Evolutionary conservation across 805 yeast genomes (phyloP), one percentile per base, ranked within the genome.

Genomic region (Ogataea ramenticola): DNA sequence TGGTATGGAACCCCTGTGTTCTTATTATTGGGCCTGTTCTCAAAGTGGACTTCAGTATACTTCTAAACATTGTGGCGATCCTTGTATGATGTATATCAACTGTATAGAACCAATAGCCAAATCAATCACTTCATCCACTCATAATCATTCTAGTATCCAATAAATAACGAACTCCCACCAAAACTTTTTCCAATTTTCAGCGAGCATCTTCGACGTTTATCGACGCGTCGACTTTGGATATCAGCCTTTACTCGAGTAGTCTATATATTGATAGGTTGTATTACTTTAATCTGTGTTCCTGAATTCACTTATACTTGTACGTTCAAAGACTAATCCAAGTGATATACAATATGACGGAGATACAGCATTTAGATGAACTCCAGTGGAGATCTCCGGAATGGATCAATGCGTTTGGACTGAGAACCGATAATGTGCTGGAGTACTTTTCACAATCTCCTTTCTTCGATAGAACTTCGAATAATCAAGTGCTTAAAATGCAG

Each of bases 351-450:
- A 52, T 48, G 54, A 31, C 51, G 3, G 37, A 47, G 21, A 41
- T 37, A 32, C 49, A 53, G 36, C 70, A 71, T 27, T 68, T 90
- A 24, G 97, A 90, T 58, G 97, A 91, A 56, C 73, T 93, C 36
- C 98, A 90, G 61, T 93, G 99, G 99, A 79, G 90, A 51, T 83
- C 93, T 3, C 98, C 99, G 1, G 99, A 93, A 62, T 93, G 96
- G 95, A 88, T 93, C 50, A 96, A 89, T 59, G 77, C 82, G 43
- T 81, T 80, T 60, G 97, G 96, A 0, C 74, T 93, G 21, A 74
- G 89, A 38, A 85, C 95, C 0, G 95, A 82, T 43, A 93, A 90
- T 58, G 96, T 93, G 1, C 72, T 93, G 19, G 98, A 93, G 47
- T 93, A 93, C 64, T 90, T 93, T 57, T 71, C 96, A 4, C 86